Percentiles rank a stretch among this genome's conserved stretches.
Evolutionary conservation across 2,329 filamentous ascomycete species (phyloP).

Genomic region (Fusarium humuli): DNA sequence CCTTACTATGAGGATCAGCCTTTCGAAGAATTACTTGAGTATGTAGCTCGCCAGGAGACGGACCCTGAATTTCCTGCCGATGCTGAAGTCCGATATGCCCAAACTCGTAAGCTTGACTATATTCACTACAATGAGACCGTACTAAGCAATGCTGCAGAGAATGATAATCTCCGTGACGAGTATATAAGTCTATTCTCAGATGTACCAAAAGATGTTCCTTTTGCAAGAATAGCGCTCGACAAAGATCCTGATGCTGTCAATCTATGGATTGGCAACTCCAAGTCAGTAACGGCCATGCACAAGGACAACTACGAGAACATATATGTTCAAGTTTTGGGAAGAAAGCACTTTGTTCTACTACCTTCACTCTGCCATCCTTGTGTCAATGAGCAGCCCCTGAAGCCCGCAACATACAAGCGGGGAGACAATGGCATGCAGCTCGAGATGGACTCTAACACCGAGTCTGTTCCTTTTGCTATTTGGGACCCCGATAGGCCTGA

Average conservation of each 20-base stretch:
- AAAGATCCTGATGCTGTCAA: slow-evolving; percentile 79
- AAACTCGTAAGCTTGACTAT: slow-evolving; percentile 69
- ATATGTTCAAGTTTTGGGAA: slow-evolving; percentile 79
- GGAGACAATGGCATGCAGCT: slow-evolving; percentile 46
- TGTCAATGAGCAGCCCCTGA: slow-evolving; percentile 71
- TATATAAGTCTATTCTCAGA: slow-evolving; percentile 72
- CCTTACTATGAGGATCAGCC: slow-evolving; percentile 74
- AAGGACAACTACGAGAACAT: slow-evolving; percentile 89
- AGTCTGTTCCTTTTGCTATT: slow-evolving; percentile 72
- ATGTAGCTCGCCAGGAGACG: slow-evolving; percentile 69
- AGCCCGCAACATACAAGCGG: slow-evolving; percentile 69
- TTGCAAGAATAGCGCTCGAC: slow-evolving; percentile 77
- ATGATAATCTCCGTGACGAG: slow-evolving; percentile 83
- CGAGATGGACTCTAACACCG: slow-evolving; percentile 50
- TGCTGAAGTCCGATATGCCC: slow-evolving; percentile 74
- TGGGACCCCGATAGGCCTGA: slow-evolving; percentile 78
- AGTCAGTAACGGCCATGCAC: slow-evolving; percentile 77
- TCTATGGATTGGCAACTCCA: slow-evolving; percentile 82
- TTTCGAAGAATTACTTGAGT: slow-evolving; percentile 72
- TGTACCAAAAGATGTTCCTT: slow-evolving; percentile 74
- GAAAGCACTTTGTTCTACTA: slow-evolving; percentile 80
- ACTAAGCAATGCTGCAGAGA: slow-evolving; percentile 63
- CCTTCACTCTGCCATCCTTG: slow-evolving; percentile 77
- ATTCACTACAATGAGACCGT: neutral
- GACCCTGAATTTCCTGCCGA: slow-evolving; percentile 46